phyloP scores from a whole-genome alignment of 352 stramenopile species.

The Phytophthora crassamura region DNA sequence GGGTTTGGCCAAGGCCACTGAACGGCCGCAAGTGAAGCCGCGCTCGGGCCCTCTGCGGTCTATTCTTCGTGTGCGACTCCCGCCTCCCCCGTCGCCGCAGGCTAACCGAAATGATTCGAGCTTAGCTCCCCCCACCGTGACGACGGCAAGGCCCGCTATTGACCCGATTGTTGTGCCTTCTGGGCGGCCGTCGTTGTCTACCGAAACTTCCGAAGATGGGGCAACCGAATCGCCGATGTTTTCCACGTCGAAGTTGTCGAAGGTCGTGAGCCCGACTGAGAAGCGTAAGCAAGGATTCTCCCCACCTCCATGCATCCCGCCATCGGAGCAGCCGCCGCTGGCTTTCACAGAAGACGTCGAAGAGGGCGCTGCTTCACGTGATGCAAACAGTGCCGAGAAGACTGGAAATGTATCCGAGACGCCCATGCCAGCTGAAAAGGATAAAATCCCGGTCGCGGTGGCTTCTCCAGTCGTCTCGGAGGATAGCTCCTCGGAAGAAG shows the following conservation, averaged over 20 bases:
- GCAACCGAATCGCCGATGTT: constrained; percentile 29
- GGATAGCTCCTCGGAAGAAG: constrained; percentile 25
- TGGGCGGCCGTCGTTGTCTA: constrained; percentile 15
- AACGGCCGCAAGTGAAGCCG: constrained; percentile 18
- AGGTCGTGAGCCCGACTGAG: constrained; percentile 41
- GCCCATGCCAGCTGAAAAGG: constrained; percentile 8
- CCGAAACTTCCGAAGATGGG: constrained; percentile 18
- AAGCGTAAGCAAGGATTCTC: constrained; percentile 36
- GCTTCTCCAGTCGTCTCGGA: constrained; percentile 32
- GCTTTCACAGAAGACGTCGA: constrained; percentile 32
- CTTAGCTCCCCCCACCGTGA: constrained; percentile 24
- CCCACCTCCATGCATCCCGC: constrained; percentile 31
- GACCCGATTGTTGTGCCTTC: constrained; percentile 27
- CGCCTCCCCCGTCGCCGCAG: neutral
- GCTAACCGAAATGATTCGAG: neutral
- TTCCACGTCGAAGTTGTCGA: constrained; percentile 33
- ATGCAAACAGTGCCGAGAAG: constrained; percentile 1
- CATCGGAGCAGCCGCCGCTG: constrained; percentile 34
- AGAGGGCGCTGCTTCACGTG: constrained; percentile 1
- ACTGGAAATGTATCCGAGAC: neutral
- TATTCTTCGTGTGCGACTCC: constrained; percentile 34
- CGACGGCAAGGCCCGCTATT: constrained; percentile 19
- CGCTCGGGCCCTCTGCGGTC: constrained; percentile 24
- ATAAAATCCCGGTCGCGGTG: neutral
- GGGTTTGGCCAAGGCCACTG: constrained; percentile 25